Evolutionary conservation across 2,329 filamentous ascomycete species (phyloP), one percentile per base, ranked within the genome.

Genomic region (Neofusicoccum parvum): DNA sequence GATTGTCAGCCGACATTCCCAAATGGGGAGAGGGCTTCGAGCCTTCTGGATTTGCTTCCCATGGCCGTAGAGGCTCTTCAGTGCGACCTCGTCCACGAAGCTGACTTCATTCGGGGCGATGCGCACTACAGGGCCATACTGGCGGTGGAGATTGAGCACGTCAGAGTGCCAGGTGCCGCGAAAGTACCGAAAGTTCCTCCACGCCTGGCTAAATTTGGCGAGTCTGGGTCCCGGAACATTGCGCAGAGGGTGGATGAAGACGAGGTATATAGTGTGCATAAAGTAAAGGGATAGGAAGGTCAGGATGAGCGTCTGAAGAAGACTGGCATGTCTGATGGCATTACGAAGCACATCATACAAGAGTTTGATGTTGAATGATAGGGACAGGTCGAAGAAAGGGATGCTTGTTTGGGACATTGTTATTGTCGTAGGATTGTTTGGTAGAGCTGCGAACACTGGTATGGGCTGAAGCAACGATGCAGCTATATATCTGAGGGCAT

Each of bases 161-260:
- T 46, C 46, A 2, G 71, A 36, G 27, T 69, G 70, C 20, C 75
- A 50, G 72, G 72, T 76, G 6, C 58, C n/a, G 1, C 67, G n/a
- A 5, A 49, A 41, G 14, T 46, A 43, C n/a, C 20, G 17, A 6
- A 11, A 12, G 12, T 27, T 49, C 5, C 43, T 46, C 37, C 37
- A 53, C 1, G 53, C 34, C n/a, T 73, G 70, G 1, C 48, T 66
- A 1, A 73, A 70, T 20, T 74, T 70, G 17, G 73, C 71, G 3
- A 75, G 63, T 15, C 73, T 72, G 2, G 81, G 80, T 0, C 81
- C 82, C 1, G 80, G 81, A 23, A 79, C 79, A 39, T 78, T 76
- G 17, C 72, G 70, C 0, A 83, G 72, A 3, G 81, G 80, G 37
- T 81, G 78, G 62, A 83, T 78, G 68, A 74, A 81, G n/a, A 78